A percentile compares a stretch with the other conserved stretches of the same genome.
phyloP scores from a whole-genome alignment of 2,329 filamentous ascomycete species.

The Penicillium italicum region DNA sequence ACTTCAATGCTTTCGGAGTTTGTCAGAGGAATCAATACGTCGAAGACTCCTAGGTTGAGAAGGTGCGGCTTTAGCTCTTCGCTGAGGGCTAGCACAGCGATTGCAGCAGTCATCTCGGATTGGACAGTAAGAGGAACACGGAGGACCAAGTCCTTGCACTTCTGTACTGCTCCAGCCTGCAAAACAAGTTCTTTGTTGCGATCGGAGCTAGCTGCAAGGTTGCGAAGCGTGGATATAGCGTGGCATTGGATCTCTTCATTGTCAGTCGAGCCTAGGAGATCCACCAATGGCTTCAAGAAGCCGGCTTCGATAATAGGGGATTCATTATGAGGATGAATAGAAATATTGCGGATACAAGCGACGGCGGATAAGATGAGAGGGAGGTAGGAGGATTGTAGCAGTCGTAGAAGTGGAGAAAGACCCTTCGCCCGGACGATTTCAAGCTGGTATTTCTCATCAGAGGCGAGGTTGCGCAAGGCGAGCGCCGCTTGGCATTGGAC shows the following conservation, averaged over 20 bases:
- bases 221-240: constrained; percentile 92
- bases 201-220: constrained; percentile 93
- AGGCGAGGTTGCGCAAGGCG: constrained; percentile 89
- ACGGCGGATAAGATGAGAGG: constrained; percentile 95
- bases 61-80: constrained; percentile 93
- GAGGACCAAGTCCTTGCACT: constrained; percentile 94
- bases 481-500: constrained; percentile 97
- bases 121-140: constrained; percentile 92
- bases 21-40: constrained; percentile 91
- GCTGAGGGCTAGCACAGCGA: constrained; percentile 90
- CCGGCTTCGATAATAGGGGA: constrained; percentile 98
- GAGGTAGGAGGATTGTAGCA: constrained; percentile 91
- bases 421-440: constrained; percentile 92
- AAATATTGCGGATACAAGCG: constrained; percentile 97
- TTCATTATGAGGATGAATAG: constrained; percentile 95
- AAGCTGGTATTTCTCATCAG: constrained; percentile 97
- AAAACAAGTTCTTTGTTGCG: constrained; percentile 97
- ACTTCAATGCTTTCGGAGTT: constrained; percentile 96
- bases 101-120: constrained; percentile 99
- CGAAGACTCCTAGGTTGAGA: constrained; percentile 87
- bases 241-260: constrained; percentile 99
- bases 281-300: constrained; percentile 89
- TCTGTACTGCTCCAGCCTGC: constrained; percentile 93
- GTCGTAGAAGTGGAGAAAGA: constrained; percentile 76
- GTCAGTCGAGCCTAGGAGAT: constrained; percentile 88